Evolutionary conservation across 805 yeast species (phyloP).

Genomic region (Wickerhamomyces chambardii): DNA sequence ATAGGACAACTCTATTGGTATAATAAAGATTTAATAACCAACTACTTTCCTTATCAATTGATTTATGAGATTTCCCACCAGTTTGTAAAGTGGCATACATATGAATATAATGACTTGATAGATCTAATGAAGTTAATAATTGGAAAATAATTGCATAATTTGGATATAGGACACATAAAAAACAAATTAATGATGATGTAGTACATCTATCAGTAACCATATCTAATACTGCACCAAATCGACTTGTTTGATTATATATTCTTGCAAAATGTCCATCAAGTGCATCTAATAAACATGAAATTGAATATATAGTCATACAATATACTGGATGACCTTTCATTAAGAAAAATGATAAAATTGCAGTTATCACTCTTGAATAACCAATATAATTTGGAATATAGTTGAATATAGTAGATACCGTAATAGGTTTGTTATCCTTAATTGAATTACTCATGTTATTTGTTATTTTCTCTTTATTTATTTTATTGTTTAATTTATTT

Average conservation of each 20-base stretch:
- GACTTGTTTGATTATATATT: conserved; percentile 77
- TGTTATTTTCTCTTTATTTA: no score
- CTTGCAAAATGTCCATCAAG: conserved; percentile 96
- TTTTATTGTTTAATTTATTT: no score
- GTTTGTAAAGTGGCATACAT: conserved; percentile 88
- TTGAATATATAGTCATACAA: conserved; percentile 70
- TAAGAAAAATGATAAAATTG: conserved; percentile 66
- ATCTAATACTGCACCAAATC: conserved; percentile 93
- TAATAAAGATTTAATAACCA: conserved; percentile 78
- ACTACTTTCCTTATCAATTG: conserved; percentile 61
- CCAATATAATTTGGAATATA: conserved; percentile 93
- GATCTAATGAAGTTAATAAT: conserved; percentile 70
- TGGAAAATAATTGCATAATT: conserved; percentile 55
- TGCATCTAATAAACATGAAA: conserved; percentile 91
- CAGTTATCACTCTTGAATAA: conserved; percentile 73
- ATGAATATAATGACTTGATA: conserved; percentile 96
- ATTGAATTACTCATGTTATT: no score
- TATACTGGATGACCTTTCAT: conserved; percentile 81
- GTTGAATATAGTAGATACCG: conserved; percentile 51
- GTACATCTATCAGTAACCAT: conserved; percentile 99
- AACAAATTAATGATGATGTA: conserved; percentile 88
- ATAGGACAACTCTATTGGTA: conserved; percentile 74
- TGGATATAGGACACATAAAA: conserved; percentile 75
- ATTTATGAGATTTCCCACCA: conserved; percentile 81
- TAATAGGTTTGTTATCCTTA: no score